Base-by-base conservation (phyloP, 2,329 filamentous ascomycete species). In the Sporothrix brunneoviolacea region DNA sequence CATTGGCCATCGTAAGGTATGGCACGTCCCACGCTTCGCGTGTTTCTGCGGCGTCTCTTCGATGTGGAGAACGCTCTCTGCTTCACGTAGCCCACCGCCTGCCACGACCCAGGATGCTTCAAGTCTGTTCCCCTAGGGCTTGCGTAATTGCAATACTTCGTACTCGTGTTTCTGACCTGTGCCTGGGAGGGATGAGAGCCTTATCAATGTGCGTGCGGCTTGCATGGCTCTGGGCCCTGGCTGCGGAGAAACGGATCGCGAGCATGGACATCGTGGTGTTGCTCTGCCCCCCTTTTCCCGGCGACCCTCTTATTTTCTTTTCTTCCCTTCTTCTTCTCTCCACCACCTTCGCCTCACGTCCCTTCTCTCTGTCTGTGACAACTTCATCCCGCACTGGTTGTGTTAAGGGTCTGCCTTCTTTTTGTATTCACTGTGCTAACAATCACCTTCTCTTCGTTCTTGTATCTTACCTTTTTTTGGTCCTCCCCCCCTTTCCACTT, bases 351-450 rank as follows among this genome's bases (percentile, higher is more conserved):
- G 15, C 19, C 18, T 9, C 32, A 12, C 28, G 15, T 16, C 27
- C 21, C n/a, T 44, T 45, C 24, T 37, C 19, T 37, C 12, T 40
- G 48, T 50, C 48, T 39, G 48, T 35, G 48, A 50, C 48, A 44
- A 45, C 30, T 19, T 36, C 36, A 36, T 36, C 27, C 21, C 48
- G 45, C 48, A 45, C 48, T 43, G 48, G 41, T 36, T 51, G 48
- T 51, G 41, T 36, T 45, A 37, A 45, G 42, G 30, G 15, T 24
- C 8, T 19, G 7, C 24, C 24, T 10, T 15, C 28, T 13, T 45
- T 37, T 46, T 46, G 18, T 30, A 30, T 28, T 38, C 22, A 8
- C 5, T 38, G 36, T 37, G 43, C 28, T 37, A 27, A 38, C 33
- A 19, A 4, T 37, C 33, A 8, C 15, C 27, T 30, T 27, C 18